Evolutionary conservation across 768 basidiomycete genomes (phyloP), one percentile per base, ranked within the genome.

Genomic region (Hygrocybe coccinea): DNA sequence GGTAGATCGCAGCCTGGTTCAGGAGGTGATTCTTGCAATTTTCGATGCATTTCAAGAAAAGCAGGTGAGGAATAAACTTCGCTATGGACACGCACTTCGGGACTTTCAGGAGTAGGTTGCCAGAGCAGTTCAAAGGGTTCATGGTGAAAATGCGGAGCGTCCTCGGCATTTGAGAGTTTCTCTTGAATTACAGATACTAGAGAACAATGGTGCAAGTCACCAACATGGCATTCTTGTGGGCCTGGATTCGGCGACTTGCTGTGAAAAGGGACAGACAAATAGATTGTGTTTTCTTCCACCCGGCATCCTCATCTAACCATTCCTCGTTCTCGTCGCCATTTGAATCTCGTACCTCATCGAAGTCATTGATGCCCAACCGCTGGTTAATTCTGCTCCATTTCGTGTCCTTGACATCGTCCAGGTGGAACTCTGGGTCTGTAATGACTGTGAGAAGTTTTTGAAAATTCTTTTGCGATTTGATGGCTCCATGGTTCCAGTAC

Each of bases 61-160:
- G 35, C 50, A n/a, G 50, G 50, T 12, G 33, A 51, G 5, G 35
- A 34, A 33, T 51, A 51, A 35, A 51, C n/a, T 48, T 48, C 46
- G n/a, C 46, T 10, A 25, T 48, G 24, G 12, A 51, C 19, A 2
- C 10, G 33, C 5, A 51, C 19, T 7, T 35, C 5, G 7, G 5
- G 25, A 12, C 2, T 6, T 5, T 77, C 45, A 57, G 52, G 3
- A 54, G 8, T 9, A 6, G 49, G 47, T 21, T 52, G 37, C 64
- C 64, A 65, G 5, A 12, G 36, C 29, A 61, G 24, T 34, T 60
- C 38, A 35, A 54, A 63, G 1, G 60, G 62, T 39, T 62, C 44
- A 15, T 56, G 58, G 50, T 62, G 61, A 45, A 65, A 65, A 17
- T 25, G 39, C 0, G 39, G 5, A 11, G 46, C 22, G 14, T 48